Evolutionary conservation across 768 basidiomycete genomes (phyloP).

Genomic region (Hygrophorus pudorinus): DNA sequence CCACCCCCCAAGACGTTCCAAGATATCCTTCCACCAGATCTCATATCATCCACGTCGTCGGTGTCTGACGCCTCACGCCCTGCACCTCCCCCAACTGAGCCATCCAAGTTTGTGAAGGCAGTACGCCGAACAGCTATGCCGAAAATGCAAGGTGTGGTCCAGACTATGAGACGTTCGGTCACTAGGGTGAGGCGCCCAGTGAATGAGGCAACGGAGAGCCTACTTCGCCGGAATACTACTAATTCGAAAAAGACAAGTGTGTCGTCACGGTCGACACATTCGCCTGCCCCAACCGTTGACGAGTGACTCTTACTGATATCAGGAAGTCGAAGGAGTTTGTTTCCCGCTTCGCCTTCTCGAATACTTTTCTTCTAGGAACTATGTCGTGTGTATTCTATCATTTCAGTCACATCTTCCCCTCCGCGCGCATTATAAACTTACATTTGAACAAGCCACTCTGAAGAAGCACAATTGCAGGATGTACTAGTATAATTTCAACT

Average conservation of each 20-base stretch:
- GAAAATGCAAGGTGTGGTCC: conserved; percentile 5
- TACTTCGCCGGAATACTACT: too few species aligned
- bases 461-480: too few species aligned
- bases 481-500: too few species aligned
- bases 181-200: not conserved
- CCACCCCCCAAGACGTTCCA: not conserved
- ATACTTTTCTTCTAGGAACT: not conserved
- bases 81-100: not conserved
- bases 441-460: too few species aligned
- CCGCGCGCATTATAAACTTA: too few species aligned
- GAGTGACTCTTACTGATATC: too few species aligned
- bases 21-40: not conserved
- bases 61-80: not conserved
- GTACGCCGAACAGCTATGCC: conserved; percentile 5
- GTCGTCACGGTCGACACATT: not conserved
- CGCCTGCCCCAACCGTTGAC: not conserved
- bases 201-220: too few species aligned
- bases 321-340: too few species aligned
- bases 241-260: not conserved
- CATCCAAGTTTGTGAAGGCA: conserved; percentile 1
- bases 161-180: not conserved
- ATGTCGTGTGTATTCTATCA: not conserved
- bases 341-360: too few species aligned
- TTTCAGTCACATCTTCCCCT: too few species aligned
- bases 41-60: not conserved